Conservation (phyloP, 768 basidiomycete species). For the Rhizopogon roseolus region DNA sequence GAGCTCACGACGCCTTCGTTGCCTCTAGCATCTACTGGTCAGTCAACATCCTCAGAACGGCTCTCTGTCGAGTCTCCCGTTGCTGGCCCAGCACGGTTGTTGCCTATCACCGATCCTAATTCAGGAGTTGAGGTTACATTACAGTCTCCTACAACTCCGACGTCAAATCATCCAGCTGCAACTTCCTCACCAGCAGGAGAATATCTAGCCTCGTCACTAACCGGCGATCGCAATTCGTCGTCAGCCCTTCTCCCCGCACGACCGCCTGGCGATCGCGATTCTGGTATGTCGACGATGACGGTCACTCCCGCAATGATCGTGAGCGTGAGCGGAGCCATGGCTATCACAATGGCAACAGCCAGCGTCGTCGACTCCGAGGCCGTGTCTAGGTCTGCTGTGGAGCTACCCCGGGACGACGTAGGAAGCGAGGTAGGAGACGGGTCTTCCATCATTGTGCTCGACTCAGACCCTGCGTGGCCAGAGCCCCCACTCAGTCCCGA, state of each 20-base stretch:
- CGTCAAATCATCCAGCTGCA: not conserved
- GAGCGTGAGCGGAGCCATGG: slow-evolving; percentile 42
- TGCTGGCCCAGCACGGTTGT: no score
- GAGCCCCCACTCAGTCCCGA: slow-evolving; percentile 23
- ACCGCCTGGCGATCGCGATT: slow-evolving; percentile 23
- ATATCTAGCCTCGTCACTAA: not conserved
- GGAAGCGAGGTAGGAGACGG: not conserved
- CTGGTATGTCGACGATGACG: slow-evolving; percentile 35
- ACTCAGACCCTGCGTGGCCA: slow-evolving; percentile 6
- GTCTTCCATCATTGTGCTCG: not conserved
- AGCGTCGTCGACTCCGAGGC: slow-evolving; percentile 38
- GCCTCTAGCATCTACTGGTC: not conserved
- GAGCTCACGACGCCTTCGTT: not conserved
- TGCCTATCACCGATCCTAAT: no score
- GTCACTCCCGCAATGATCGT: slow-evolving; percentile 39
- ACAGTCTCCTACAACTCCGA: not conserved
- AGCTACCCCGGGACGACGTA: not conserved
- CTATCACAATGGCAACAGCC: slow-evolving; percentile 43
- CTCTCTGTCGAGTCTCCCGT: no score
- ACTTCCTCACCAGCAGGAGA: not conserved
- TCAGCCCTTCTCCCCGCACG: slow-evolving; percentile 13
- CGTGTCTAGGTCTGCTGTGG: slow-evolving; percentile 10
- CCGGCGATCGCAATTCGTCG: slow-evolving; percentile 7
- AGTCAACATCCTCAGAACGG: slow-evolving; percentile 1
- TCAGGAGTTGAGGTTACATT: not conserved